phyloP scores from a whole-genome alignment of 1,284 basidiomycete genomes.

The Sphagnurus paluster region DNA sequence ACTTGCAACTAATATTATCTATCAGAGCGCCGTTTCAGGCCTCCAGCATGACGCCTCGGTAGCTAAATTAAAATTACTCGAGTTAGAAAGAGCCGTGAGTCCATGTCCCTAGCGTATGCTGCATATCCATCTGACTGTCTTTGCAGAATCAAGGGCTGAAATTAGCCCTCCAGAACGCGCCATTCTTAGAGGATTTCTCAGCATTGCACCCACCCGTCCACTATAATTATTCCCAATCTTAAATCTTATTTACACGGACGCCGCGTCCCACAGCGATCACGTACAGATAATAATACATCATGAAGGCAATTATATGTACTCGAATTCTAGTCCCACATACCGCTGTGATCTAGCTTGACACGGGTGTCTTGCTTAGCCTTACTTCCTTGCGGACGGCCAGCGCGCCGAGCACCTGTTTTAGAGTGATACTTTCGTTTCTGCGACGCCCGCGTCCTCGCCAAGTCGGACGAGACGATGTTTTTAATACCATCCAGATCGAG shows the following conservation, averaged over 20 bases:
- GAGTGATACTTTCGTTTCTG: slow-evolving; percentile 76
- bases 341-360: slow-evolving; percentile 61
- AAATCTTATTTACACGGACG: not conserved
- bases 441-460: slow-evolving; percentile 60
- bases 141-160: slow-evolving; percentile 29
- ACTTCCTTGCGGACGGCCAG: slow-evolving; percentile 76
- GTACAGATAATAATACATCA: slow-evolving; percentile 12
- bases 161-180: slow-evolving; percentile 11
- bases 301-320: not conserved
- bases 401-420: slow-evolving; percentile 61
- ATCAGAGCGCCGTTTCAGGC: slow-evolving; percentile 69
- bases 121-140: not conserved
- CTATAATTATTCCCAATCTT: slow-evolving; percentile 3
- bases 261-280: slow-evolving; percentile 4
- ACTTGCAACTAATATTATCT: not conserved
- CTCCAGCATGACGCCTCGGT: slow-evolving; percentile 63
- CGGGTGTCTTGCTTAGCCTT: slow-evolving; percentile 81
- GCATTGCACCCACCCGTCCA: not conserved
- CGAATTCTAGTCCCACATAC: slow-evolving; percentile 57
- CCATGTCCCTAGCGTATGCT: not conserved
- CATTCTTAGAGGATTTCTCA: not conserved
- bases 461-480: slow-evolving; percentile 63
- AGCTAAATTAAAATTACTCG: slow-evolving; percentile 58
- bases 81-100: slow-evolving; percentile 65
- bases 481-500: slow-evolving; percentile 38